Evolutionary conservation across 352 stramenopile species (phyloP).

Genomic region (Pythium dissimile): DNA sequence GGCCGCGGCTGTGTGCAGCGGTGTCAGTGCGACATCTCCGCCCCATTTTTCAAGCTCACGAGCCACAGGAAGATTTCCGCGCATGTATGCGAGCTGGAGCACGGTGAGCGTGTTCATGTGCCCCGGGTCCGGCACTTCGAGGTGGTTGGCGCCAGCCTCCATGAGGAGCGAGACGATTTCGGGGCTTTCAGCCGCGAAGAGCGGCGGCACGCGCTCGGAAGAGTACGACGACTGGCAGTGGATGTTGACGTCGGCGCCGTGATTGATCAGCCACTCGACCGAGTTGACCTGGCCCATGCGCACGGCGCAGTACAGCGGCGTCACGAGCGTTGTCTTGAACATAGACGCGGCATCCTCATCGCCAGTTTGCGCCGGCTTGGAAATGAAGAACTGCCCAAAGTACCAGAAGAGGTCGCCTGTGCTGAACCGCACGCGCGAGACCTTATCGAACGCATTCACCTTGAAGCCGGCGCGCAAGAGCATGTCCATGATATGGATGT

Average conservation of each 20-base stretch:
- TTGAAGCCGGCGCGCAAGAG: slow-evolving; percentile 51
- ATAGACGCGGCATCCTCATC: slow-evolving; percentile 59
- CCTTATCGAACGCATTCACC: slow-evolving; percentile 68
- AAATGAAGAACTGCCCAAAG: slow-evolving; percentile 62
- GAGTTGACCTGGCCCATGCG: slow-evolving; percentile 52
- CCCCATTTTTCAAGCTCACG: slow-evolving; percentile 69
- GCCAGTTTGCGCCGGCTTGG: slow-evolving; percentile 33
- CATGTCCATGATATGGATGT: slow-evolving; percentile 54
- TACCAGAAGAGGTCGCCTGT: slow-evolving; percentile 79
- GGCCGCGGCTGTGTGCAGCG: slow-evolving; percentile 59
- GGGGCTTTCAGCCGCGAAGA: slow-evolving; percentile 67
- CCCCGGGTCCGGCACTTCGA: slow-evolving; percentile 59
- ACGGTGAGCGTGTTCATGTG: slow-evolving; percentile 72
- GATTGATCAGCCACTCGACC: slow-evolving; percentile 51
- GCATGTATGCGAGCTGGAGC: slow-evolving; percentile 62
- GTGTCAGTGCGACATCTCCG: slow-evolving; percentile 63
- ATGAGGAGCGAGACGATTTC: slow-evolving; percentile 63
- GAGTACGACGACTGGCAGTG: slow-evolving; percentile 59
- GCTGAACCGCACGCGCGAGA: slow-evolving; percentile 69
- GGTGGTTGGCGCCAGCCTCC: slow-evolving; percentile 59
- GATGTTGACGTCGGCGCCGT: slow-evolving; percentile 57
- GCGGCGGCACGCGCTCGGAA: slow-evolving; percentile 55
- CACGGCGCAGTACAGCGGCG: slow-evolving; percentile 66
- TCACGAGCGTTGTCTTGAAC: slow-evolving; percentile 68
- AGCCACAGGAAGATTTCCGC: slow-evolving; percentile 58